These are phyloP conservation scores for Tribonema minus DNA, from an alignment of 108 stramenopile species.

Conservation along the genomic window DNA sequence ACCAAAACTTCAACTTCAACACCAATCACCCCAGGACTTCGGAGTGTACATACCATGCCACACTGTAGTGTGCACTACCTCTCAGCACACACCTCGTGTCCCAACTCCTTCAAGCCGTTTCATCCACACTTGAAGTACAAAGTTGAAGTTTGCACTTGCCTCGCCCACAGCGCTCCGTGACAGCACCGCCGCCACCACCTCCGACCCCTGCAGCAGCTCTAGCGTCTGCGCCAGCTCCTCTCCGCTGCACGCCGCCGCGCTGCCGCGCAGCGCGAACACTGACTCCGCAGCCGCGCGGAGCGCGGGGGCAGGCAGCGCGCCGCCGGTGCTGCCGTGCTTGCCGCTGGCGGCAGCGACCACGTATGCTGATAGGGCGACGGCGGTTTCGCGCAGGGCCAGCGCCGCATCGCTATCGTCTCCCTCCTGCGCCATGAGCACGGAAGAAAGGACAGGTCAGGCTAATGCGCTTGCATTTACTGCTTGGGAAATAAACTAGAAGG, in stretches of 20 bases:
- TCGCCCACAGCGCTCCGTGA: neutral
- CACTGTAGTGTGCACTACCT: too few relatives aligned
- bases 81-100: too few relatives aligned
- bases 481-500: too few relatives aligned
- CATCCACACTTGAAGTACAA: neutral
- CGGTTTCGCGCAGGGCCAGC: slow-evolving; percentile 10
- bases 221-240: slow-evolving; percentile 17
- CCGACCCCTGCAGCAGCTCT: slow-evolving; percentile 28
- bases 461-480: too few relatives aligned
- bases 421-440: too few relatives aligned
- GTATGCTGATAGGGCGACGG: slow-evolving; percentile 14
- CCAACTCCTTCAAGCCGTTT: too few relatives aligned
- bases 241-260: neutral
- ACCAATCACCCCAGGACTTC: neutral
- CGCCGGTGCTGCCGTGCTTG: too few relatives aligned
- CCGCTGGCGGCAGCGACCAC: too few relatives aligned
- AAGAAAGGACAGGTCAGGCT: too few relatives aligned
- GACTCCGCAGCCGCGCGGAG: slow-evolving; percentile 26
- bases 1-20: neutral
- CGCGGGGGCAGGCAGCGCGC: too few relatives aligned
- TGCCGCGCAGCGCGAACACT: slow-evolving; percentile 7
- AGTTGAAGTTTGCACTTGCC: too few relatives aligned
- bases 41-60: neutral
- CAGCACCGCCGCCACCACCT: slow-evolving; percentile 18
- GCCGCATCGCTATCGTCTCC: slow-evolving; percentile 10